phyloP scores from a whole-genome alignment of 2,329 filamentous ascomycete genomes.

The Colletotrichum echinochloae region DNA sequence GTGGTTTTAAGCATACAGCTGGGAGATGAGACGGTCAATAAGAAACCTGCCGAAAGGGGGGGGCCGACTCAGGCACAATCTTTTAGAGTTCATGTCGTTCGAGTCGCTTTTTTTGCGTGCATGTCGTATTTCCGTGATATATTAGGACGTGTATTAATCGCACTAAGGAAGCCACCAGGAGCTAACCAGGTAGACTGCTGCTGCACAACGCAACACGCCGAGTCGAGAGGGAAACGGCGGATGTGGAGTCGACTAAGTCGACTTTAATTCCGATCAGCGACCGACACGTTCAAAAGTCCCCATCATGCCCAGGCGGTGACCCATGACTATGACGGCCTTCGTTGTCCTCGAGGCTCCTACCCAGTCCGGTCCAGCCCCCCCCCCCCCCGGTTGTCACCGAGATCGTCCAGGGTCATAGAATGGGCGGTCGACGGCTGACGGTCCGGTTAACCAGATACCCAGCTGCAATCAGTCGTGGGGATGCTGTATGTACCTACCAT shows the following conservation, averaged over 20 bases:
- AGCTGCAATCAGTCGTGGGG: neutral
- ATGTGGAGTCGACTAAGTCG: neutral
- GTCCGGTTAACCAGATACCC: slow-evolving; percentile 10
- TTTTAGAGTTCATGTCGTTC: slow-evolving; percentile 14
- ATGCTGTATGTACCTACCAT: too few relatives aligned
- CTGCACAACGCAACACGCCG: too few relatives aligned
- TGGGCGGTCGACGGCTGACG: neutral
- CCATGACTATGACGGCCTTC: neutral
- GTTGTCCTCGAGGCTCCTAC: too few relatives aligned
- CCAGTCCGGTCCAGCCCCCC: neutral
- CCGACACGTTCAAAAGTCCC: neutral
- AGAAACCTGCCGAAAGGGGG: neutral
- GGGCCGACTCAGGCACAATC: slow-evolving; percentile 4
- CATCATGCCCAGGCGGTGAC: neutral
- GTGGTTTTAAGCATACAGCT: neutral
- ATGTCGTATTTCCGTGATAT: slow-evolving; percentile 17
- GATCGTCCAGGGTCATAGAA: neutral
- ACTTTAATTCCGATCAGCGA: slow-evolving; percentile 33
- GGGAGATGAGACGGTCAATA: neutral
- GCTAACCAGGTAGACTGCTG: too few relatives aligned
- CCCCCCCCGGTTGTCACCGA: neutral
- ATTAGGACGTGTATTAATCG: neutral
- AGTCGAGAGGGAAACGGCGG: slow-evolving; percentile 7
- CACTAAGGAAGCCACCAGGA: too few relatives aligned
- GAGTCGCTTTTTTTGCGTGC: neutral